Conservation (phyloP, 805 yeast species). For the Saccharomycopsis sp. region DNA sequence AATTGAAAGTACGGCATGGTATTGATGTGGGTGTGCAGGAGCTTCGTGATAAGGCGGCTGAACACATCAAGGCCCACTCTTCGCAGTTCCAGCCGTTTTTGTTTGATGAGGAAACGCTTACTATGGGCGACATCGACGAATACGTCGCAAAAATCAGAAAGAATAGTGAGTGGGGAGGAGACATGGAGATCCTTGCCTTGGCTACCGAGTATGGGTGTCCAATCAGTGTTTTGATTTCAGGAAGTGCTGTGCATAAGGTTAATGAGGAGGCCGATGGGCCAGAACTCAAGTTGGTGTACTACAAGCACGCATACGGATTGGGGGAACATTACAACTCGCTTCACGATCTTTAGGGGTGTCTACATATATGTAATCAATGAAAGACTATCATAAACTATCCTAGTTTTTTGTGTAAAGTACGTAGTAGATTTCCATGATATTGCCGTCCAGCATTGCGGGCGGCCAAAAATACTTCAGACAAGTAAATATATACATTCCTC, state of each 20-base stretch:
- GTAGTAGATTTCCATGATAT: too few species aligned
- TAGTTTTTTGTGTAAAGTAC: background rate
- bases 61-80: slow-evolving; percentile 54
- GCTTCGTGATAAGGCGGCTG: slow-evolving; percentile 59
- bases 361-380: too few species aligned
- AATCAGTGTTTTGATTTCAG: slow-evolving; percentile 71
- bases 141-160: slow-evolving; percentile 61
- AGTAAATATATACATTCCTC: too few species aligned
- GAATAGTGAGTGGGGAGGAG: slow-evolving; percentile 97
- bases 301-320: slow-evolving; percentile 76
- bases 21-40: slow-evolving; percentile 35
- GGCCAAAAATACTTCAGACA: too few species aligned
- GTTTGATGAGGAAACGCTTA: slow-evolving; percentile 69
- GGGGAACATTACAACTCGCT: slow-evolving; percentile 95
- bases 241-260: slow-evolving; percentile 56
- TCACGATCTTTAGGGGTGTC: slow-evolving; percentile 37
- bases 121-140: slow-evolving; percentile 54
- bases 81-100: slow-evolving; percentile 76
- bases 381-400: background rate
- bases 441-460: too few species aligned
- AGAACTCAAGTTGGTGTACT: slow-evolving; percentile 67
- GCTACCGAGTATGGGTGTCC: slow-evolving; percentile 66
- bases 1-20: slow-evolving; percentile 49
- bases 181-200: slow-evolving; percentile 80
- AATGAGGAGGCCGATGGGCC: slow-evolving; percentile 52